phyloP scores from a whole-genome alignment of 192 early-diverging fungal genomes.

The Geranomyces variabilis region DNA sequence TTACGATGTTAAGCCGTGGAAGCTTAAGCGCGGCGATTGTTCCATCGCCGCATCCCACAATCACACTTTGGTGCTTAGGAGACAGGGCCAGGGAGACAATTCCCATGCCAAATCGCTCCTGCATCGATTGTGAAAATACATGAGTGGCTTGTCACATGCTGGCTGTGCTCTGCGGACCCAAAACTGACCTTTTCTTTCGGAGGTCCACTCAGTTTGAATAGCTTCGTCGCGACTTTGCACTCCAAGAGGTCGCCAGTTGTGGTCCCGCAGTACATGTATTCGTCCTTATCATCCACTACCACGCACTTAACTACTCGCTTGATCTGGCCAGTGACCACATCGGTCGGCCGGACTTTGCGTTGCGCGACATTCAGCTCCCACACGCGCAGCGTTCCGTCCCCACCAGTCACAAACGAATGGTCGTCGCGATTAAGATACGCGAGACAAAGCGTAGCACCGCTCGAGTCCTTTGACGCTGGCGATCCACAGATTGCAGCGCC shows the following conservation, averaged over 20 bases:
- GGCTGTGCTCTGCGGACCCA: background rate
- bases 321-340: conserved; percentile 60
- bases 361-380: conserved; percentile 58
- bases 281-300: conserved; percentile 52
- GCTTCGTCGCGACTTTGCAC: conserved; percentile 49
- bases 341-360: conserved; percentile 54
- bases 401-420: conserved; percentile 57
- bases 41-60: conserved; percentile 62
- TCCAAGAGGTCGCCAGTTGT: conserved; percentile 62
- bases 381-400: conserved; percentile 54
- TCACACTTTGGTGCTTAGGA: conserved; percentile 38
- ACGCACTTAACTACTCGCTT: conserved; percentile 64
- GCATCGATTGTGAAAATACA: background rate
- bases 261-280: conserved; percentile 66
- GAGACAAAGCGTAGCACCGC: conserved; percentile 51
- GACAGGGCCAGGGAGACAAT: conserved; percentile 52
- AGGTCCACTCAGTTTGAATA: conserved; percentile 61
- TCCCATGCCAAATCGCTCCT: conserved; percentile 61
- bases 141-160: too few relatives aligned
- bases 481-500: conserved; percentile 59
- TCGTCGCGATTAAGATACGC: conserved; percentile 57
- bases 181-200: conserved; percentile 58
- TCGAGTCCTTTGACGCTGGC: conserved; percentile 55
- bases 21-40: conserved; percentile 55
- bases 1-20: conserved; percentile 56